Conservation (phyloP, 78 protist species). For the Isochrysis galbana region DNA sequence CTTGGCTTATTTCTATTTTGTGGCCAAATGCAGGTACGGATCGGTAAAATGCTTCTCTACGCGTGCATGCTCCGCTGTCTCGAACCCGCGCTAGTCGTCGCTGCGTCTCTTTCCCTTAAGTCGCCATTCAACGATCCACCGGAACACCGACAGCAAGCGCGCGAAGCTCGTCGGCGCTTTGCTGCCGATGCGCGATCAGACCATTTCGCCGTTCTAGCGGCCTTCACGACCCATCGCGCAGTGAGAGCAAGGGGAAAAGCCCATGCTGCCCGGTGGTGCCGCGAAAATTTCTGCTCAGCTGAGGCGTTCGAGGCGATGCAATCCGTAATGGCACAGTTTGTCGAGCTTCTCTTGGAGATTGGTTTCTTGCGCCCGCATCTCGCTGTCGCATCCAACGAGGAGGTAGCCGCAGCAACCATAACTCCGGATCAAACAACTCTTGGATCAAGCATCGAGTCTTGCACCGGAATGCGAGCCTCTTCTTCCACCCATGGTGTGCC, state of each 20-base stretch:
- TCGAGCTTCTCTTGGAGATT: slow-evolving; percentile 46
- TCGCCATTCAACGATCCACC: slow-evolving; percentile 73
- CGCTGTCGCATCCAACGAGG: too few relatives aligned
- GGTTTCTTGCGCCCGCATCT: slow-evolving; percentile 42
- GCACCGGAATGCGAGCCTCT: too few relatives aligned
- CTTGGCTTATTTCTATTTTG: too few relatives aligned
- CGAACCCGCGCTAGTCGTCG: slow-evolving; percentile 81
- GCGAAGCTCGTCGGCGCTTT: slow-evolving; percentile 42
- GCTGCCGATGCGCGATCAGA: slow-evolving; percentile 52
- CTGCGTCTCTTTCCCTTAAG: slow-evolving; percentile 60
- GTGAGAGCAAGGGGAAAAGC: neutral
- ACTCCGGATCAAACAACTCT: too few relatives aligned
- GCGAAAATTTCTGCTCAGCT: neutral
- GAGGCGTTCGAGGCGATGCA: neutral
- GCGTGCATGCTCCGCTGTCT: slow-evolving; percentile 47
- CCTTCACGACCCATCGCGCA: slow-evolving; percentile 55
- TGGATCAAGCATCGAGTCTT: too few relatives aligned
- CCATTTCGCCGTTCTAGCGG: slow-evolving; percentile 63
- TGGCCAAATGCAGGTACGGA: too few relatives aligned
- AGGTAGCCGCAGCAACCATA: too few relatives aligned
- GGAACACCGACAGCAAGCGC: slow-evolving; percentile 32
- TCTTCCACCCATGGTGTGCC: too few relatives aligned
- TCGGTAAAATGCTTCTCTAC: slow-evolving; percentile 80
- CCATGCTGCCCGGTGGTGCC: neutral
- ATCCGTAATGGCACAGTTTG: slow-evolving; percentile 26